Evolutionary conservation across 768 basidiomycete genomes (phyloP).

Genomic region (Leucocoprinus birnbaumii): DNA sequence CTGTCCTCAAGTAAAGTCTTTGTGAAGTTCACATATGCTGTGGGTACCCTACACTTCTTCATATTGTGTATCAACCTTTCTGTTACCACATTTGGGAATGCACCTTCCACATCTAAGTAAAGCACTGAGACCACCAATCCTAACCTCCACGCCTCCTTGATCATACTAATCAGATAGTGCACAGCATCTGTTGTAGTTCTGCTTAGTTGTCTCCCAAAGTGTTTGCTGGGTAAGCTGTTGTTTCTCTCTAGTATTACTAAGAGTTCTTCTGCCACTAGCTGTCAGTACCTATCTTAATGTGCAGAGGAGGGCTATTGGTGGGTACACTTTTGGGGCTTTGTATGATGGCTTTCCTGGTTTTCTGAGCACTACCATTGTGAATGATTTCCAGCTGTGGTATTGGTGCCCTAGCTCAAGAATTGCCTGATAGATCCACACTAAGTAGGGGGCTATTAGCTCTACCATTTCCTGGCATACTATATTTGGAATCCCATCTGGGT

Average conservation of each 20-base stretch:
- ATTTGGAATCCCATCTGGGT: conserved; percentile 25
- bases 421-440: conserved; percentile 17
- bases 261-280: conserved; percentile 21
- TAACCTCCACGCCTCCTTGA: conserved; percentile 33
- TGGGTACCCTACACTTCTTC: conserved; percentile 17
- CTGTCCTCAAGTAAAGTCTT: conserved; percentile 9
- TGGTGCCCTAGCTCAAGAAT: conserved; percentile 1
- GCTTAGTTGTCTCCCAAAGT: conserved; percentile 34
- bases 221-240: conserved; percentile 24
- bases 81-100: conserved; percentile 33
- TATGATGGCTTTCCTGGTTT: conserved; percentile 36
- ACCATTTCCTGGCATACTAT: conserved; percentile 16
- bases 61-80: conserved; percentile 28
- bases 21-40: conserved; percentile 13
- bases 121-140: conserved; percentile 28
- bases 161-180: conserved; percentile 25
- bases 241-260: conserved; percentile 21
- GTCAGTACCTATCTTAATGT: conserved; percentile 26
- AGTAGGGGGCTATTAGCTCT: conserved; percentile 11
- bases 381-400: conserved; percentile 16
- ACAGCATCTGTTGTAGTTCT: conserved; percentile 31
- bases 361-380: conserved; percentile 22
- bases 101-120: conserved; percentile 37
- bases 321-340: conserved; percentile 24
- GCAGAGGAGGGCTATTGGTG: conserved; percentile 33